A percentile compares a stretch with the other conserved stretches of the same genome.
These are phyloP conservation scores for Kwoniella europaea DNA, from an alignment of 768 basidiomycete genomes.

Conservation along the genomic window DNA sequence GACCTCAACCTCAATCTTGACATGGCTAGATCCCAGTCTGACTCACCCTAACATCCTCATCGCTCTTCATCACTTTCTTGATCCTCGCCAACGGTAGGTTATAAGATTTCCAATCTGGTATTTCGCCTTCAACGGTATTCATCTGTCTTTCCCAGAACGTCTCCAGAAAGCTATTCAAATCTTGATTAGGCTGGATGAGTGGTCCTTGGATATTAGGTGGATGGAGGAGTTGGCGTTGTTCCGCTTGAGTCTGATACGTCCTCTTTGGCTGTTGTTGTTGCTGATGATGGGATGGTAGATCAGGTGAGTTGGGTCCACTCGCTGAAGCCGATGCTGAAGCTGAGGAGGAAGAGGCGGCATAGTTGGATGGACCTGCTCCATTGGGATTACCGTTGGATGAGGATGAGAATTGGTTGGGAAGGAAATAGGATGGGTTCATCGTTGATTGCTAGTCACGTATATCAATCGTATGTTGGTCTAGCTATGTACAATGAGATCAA, in stretches of 20 bases:
- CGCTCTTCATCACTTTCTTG: conserved; percentile 99
- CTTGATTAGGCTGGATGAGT: conserved; percentile 80
- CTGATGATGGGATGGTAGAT: not conserved
- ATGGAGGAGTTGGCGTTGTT: conserved; percentile 8
- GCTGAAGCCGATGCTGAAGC: conserved; percentile 4
- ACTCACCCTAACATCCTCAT: conserved; percentile 75
- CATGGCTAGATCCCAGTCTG: not conserved
- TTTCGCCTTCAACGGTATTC: conserved; percentile 82
- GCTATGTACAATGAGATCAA: not conserved
- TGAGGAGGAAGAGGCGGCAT: conserved; percentile 8
- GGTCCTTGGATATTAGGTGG: conserved; percentile 58
- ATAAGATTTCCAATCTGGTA: conserved; percentile 66
- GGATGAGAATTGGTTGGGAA: conserved; percentile 7
- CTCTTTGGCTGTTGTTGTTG: not conserved
- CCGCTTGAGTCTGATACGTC: conserved; percentile 5
- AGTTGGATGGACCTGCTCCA: conserved; percentile 5
- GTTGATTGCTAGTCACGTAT: not conserved
- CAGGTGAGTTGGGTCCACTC: not conserved
- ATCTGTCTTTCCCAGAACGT: conserved; percentile 91
- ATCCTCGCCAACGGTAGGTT: conserved; percentile 91
- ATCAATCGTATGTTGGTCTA: not conserved
- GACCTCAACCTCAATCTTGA: not conserved
- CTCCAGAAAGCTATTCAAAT: conserved; percentile 81
- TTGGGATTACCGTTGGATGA: not conserved
- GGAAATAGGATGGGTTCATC: conserved; percentile 27